Evolutionary conservation across 2,329 filamentous ascomycete genomes (phyloP).

Genomic region (Aspergillus sp.): DNA sequence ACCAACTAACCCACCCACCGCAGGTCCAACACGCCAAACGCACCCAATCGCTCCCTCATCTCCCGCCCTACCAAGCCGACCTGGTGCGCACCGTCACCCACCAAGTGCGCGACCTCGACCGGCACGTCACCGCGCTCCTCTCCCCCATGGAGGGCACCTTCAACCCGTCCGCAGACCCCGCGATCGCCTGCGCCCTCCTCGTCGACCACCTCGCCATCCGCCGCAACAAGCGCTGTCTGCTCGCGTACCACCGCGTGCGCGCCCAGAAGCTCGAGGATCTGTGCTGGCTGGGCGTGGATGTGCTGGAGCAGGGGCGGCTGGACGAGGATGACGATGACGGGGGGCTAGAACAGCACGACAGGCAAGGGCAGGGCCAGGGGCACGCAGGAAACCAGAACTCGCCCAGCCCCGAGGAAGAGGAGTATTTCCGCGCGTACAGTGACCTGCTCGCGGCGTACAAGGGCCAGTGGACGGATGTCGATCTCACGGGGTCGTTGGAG

Average conservation of each 20-base stretch:
- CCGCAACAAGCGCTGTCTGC: slow-evolving; percentile 86
- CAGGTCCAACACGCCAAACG: slow-evolving; percentile 94
- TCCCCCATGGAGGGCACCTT: slow-evolving; percentile 78
- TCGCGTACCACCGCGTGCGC: slow-evolving; percentile 86
- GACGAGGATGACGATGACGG: slow-evolving; percentile 31
- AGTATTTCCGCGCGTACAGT: slow-evolving; percentile 85
- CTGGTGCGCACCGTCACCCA: slow-evolving; percentile 77
- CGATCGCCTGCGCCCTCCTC: slow-evolving; percentile 75
- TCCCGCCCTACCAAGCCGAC: slow-evolving; percentile 88
- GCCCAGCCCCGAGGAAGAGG: slow-evolving; percentile 89
- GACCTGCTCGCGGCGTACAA: slow-evolving; percentile 94
- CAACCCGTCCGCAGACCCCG: slow-evolving; percentile 72
- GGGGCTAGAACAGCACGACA: slow-evolving; percentile 25
- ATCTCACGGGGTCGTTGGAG: slow-evolving; percentile 85
- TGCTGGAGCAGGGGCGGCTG: slow-evolving; percentile 59
- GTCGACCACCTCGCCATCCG: slow-evolving; percentile 94
- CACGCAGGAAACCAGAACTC: slow-evolving; percentile 48
- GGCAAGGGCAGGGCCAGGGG: background rate
- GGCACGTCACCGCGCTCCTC: slow-evolving; percentile 69
- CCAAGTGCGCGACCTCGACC: slow-evolving; percentile 88
- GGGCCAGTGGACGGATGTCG: slow-evolving; percentile 96
- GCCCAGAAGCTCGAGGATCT: slow-evolving; percentile 88
- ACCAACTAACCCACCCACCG: slow-evolving; percentile 1
- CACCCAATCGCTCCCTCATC: slow-evolving; percentile 72
- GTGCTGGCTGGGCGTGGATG: slow-evolving; percentile 81